Evolutionary conservation across 805 yeast species (phyloP).

Genomic region (Suhomyces tanzawaensis): DNA sequence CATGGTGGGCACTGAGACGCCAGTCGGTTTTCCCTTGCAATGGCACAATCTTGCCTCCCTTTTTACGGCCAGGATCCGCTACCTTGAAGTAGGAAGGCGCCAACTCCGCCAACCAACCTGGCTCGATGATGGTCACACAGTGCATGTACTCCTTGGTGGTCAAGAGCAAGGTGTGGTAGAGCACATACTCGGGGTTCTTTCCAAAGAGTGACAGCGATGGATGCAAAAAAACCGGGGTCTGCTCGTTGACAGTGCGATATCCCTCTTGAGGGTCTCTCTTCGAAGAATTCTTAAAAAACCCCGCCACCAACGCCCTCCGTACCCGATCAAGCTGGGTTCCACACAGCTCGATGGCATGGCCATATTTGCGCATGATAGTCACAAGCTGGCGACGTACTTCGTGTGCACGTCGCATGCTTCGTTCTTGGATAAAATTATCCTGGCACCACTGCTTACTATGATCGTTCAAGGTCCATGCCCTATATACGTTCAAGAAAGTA

Average conservation of each 20-base stretch:
- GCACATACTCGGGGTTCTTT: constrained; percentile 67
- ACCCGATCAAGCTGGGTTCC: constrained; percentile 55
- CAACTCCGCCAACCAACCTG: constrained; percentile 68
- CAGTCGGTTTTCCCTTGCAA: constrained; percentile 65
- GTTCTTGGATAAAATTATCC: constrained; percentile 76
- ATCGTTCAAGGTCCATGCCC: constrained; percentile 61
- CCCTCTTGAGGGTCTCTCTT: constrained; percentile 58
- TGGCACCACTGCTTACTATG: constrained; percentile 72
- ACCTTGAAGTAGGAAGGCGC: constrained; percentile 75
- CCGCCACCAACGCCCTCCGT: constrained; percentile 62
- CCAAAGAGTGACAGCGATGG: constrained; percentile 78
- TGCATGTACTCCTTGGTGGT: constrained; percentile 93
- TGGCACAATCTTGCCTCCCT: constrained; percentile 69
- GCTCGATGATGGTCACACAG: constrained; percentile 77
- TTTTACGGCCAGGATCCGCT: constrained; percentile 53
- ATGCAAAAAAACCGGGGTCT: constrained; percentile 75
- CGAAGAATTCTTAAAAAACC: constrained; percentile 66
- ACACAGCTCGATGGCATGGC: constrained; percentile 47
- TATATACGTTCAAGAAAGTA: constrained; percentile 75
- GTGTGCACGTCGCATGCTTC: constrained; percentile 71
- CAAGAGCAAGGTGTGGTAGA: constrained; percentile 77
- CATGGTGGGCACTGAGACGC: constrained; percentile 58
- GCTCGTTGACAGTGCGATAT: constrained; percentile 58
- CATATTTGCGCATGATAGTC: constrained; percentile 51
- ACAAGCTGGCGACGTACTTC: constrained; percentile 77